These are phyloP conservation scores for Collybia sp. DNA, from an alignment of 768 basidiomycete genomes.

Conservation along the genomic window DNA sequence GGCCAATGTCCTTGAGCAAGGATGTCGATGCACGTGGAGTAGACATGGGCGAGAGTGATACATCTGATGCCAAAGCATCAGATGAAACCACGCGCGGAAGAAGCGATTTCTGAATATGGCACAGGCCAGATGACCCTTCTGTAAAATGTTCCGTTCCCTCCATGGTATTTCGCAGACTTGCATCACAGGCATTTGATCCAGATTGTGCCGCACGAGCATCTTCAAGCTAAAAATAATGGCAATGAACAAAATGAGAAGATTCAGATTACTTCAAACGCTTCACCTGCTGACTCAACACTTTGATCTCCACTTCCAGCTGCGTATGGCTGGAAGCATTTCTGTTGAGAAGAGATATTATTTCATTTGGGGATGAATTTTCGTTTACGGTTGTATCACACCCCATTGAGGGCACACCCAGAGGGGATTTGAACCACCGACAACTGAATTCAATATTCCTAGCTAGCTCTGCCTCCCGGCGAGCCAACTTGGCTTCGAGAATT, in stretches of 20 bases:
- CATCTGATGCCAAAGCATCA: neutral
- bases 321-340: conserved; percentile 25
- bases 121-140: no score
- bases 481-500: conserved; percentile 42
- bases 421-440: conserved; percentile 3
- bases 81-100: neutral
- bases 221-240: conserved; percentile 1
- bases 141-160: no score
- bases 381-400: neutral
- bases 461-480: conserved; percentile 44
- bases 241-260: neutral
- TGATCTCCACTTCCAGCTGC: conserved; percentile 33
- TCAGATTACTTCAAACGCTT: neutral
- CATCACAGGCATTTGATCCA: neutral
- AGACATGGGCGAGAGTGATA: neutral
- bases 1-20: no score
- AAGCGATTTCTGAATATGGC: neutral
- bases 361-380: conserved; percentile 13
- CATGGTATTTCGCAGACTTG: no score
- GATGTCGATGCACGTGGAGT: no score
- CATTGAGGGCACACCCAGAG: neutral
- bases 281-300: neutral
- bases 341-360: conserved; percentile 27
- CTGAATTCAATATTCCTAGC: conserved; percentile 20
- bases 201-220: conserved; percentile 1